phyloP scores from a whole-genome alignment of 176 grass and related monocot species.

The Bonia amplexicaulis region DNA sequence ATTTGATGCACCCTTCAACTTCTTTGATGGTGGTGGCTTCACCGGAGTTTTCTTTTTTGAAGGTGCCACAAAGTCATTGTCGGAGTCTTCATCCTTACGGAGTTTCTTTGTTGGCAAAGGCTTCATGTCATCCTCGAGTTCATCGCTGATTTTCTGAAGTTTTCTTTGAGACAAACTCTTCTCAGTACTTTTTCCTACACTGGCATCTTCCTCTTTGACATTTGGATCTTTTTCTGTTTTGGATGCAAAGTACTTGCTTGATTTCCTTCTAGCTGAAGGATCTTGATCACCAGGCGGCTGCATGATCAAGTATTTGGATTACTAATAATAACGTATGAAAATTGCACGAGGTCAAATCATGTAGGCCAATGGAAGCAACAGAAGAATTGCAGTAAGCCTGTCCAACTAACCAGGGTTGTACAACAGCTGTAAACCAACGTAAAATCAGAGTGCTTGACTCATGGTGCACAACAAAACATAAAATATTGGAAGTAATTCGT shows the following conservation, averaged over 20 bases:
- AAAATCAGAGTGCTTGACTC: background rate
- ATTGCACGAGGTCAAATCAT: background rate
- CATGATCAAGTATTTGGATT: conserved; percentile 11
- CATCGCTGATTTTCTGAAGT: conserved; percentile 37
- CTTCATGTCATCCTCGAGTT: conserved; percentile 49
- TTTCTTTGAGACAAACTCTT: conserved; percentile 64
- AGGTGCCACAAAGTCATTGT: conserved; percentile 61
- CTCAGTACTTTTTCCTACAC: conserved; percentile 22
- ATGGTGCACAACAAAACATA: background rate
- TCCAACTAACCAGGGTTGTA: background rate
- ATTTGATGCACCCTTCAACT: conserved; percentile 51
- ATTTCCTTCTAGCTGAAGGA: conserved; percentile 69
- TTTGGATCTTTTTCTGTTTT: conserved; percentile 42
- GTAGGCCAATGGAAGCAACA: background rate
- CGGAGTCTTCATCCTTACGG: conserved; percentile 39
- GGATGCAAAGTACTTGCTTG: conserved; percentile 77
- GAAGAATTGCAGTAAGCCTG: background rate
- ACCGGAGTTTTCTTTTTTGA: conserved; percentile 44
- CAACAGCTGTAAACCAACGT: background rate
- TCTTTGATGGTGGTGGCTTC: conserved; percentile 59
- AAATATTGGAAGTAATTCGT: background rate
- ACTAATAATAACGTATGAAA: conserved; percentile 1
- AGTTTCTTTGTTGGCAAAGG: conserved; percentile 50
- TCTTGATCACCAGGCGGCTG: conserved; percentile 49
- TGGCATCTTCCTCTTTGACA: conserved; percentile 32